phyloP scores from a whole-genome alignment of 129 eudicot genomes.

The Silybum marianum region DNA sequence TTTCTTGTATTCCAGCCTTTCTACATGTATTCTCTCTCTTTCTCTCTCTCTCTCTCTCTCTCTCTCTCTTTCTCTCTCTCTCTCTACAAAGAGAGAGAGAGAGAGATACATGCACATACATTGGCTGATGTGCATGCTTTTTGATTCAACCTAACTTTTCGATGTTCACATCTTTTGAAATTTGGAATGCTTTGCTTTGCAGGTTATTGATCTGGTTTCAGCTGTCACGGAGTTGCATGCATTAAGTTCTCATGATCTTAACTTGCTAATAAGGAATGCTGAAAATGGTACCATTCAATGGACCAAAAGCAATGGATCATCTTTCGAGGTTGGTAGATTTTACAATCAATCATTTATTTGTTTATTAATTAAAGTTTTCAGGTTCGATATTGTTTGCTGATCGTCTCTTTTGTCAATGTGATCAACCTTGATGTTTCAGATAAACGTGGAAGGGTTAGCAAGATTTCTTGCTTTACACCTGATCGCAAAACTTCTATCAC shows the following conservation, averaged over 20 bases:
- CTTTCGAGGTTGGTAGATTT: constrained; percentile 47
- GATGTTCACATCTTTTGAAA: constrained; percentile 10
- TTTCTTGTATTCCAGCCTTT: no score
- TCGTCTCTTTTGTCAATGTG: background rate
- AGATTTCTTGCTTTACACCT: constrained; percentile 64
- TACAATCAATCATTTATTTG: background rate
- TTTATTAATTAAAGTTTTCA: background rate
- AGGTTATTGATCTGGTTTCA: constrained; percentile 61
- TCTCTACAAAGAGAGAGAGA: background rate
- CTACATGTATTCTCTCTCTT: no score
- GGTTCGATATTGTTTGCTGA: constrained; percentile 5
- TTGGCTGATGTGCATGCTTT: background rate
- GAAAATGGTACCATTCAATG: constrained; percentile 38
- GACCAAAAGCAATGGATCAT: constrained; percentile 48
- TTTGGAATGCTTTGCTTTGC: constrained; percentile 23
- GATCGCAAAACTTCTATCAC: constrained; percentile 42
- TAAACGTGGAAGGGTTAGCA: constrained; percentile 55
- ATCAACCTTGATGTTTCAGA: constrained; percentile 43
- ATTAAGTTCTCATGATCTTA: constrained; percentile 54
- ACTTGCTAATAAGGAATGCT: constrained; percentile 49
- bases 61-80: no score
- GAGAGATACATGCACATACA: background rate
- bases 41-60: no score
- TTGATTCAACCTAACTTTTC: background rate
- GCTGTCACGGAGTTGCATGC: constrained; percentile 61